Base-by-base conservation (phyloP, 2,329 filamentous ascomycete species). In the Aspergillus oerlinghausenensis region DNA sequence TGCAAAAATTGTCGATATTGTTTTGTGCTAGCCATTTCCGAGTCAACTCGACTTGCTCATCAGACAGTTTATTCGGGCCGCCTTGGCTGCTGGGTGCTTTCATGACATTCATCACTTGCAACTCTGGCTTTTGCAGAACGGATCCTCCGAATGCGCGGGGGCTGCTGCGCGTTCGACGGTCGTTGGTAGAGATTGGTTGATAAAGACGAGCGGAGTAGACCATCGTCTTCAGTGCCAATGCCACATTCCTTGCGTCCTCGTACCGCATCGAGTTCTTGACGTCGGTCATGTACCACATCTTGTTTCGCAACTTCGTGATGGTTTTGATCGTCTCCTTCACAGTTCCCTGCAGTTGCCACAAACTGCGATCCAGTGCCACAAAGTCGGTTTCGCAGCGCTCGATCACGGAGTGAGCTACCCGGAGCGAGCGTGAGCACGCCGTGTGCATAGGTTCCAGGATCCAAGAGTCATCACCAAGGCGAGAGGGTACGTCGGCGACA, bases 281-380 rank as follows among this genome's bases (percentile, higher is more conserved):
- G 71, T 97, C 92, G 1, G 90, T 93, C 58, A 94, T 89, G 71
- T 96, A 99, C 94, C 94, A 99, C 90, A 97, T 96, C 79, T 97
- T 97, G 71, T 96, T 90, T 45, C 94, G 85, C 42, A 97, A 80
- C 23, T 88, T 86, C 56, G 87, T 84, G 40, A 94, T 80, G 4
- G 85, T 84, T 57, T 81, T 80, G 81, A 90, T 88, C 84, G 91
- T 89, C 4, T 84, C 81, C 43, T 91, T 88, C 38, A 92, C 87
- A 11, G 85, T 82, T 2, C 81, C 82, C 65, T 93, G 90, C 50
- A 92, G 86, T 3, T 88, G 84, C 66, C 91, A 88, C 66, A 93
- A 87, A 25, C 88, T 90, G 64, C 91, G 89, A 67, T 91, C 91
- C 21, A 95, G 80, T 84, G 88, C 92, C 11, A 92, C 85, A 32